These are phyloP conservation scores for Gautieria morchelliformis DNA, from an alignment of 768 basidiomycete genomes.

Conservation along the genomic window DNA sequence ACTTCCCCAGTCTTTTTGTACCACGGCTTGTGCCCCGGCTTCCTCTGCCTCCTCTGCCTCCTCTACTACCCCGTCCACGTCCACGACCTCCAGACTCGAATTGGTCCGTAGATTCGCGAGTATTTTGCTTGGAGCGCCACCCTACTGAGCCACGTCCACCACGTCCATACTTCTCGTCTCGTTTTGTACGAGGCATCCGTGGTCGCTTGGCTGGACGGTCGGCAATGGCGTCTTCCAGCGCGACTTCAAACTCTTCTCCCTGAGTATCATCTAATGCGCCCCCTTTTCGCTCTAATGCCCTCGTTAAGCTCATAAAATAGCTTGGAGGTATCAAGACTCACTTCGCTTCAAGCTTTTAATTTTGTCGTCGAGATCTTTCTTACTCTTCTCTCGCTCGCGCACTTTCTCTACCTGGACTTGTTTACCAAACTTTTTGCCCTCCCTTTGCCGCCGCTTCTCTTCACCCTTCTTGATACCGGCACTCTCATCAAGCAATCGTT, in stretches of 20 bases:
- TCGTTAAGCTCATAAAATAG: not conserved
- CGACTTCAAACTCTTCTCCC: slow-evolving; percentile 73
- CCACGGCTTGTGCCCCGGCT: slow-evolving; percentile 26
- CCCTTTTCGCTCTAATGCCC: slow-evolving; percentile 56
- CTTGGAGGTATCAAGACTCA: slow-evolving; percentile 26
- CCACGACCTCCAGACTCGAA: slow-evolving; percentile 39
- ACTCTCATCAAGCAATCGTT: slow-evolving; percentile 78
- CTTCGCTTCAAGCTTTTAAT: slow-evolving; percentile 86
- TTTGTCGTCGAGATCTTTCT: slow-evolving; percentile 87
- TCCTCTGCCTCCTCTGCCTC: slow-evolving; percentile 19
- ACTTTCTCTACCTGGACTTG: slow-evolving; percentile 93
- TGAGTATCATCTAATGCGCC: slow-evolving; percentile 63
- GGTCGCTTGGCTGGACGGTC: slow-evolving; percentile 41
- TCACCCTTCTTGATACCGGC: slow-evolving; percentile 87
- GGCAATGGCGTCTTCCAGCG: slow-evolving; percentile 81
- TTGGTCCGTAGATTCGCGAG: slow-evolving; percentile 67
- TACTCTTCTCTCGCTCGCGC: slow-evolving; percentile 82
- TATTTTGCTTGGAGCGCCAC: slow-evolving; percentile 72
- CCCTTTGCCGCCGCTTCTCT: slow-evolving; percentile 82
- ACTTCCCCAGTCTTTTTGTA: slow-evolving; percentile 18
- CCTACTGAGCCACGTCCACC: slow-evolving; percentile 43
- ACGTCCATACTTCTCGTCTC: slow-evolving; percentile 78
- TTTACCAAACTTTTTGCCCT: slow-evolving; percentile 97
- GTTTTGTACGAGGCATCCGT: slow-evolving; percentile 45
- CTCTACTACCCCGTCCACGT: slow-evolving; percentile 24